A percentile compares a stretch with the other conserved stretches of the same genome.
Evolutionary conservation across 345 rosid genomes (phyloP).

Genomic region (Dimocarpus longan): DNA sequence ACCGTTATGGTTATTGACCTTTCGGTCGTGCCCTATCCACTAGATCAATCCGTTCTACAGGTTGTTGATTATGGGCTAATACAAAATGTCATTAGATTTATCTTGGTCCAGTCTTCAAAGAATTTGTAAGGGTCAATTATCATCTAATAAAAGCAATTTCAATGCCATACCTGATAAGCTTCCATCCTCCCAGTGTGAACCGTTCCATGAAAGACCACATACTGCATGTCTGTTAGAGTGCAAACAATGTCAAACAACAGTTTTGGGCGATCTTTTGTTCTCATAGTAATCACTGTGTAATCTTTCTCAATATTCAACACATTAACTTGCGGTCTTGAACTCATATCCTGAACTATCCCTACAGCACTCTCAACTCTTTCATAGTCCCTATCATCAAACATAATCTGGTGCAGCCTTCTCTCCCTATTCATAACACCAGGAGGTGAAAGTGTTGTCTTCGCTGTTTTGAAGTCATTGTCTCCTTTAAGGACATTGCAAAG

Average conservation of each 20-base stretch:
- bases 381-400: conserved; percentile 92
- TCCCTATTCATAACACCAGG: conserved; percentile 62
- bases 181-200: conserved; percentile 66
- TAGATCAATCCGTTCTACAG: neutral
- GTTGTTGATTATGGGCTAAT: neutral
- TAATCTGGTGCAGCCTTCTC: conserved; percentile 91
- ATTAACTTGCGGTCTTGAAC: conserved; percentile 64
- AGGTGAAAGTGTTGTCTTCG: conserved; percentile 62
- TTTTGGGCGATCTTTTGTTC: conserved; percentile 83
- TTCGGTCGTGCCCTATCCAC: conserved; percentile 1
- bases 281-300: conserved; percentile 81
- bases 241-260: conserved; percentile 82
- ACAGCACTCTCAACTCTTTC: conserved; percentile 57
- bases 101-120: neutral
- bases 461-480: conserved; percentile 56
- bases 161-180: conserved; percentile 76
- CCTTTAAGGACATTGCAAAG: conserved; percentile 70
- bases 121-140: neutral
- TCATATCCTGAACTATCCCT: conserved; percentile 36
- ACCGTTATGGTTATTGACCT: conserved; percentile 1
- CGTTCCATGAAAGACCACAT: conserved; percentile 89
- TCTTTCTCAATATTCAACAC: conserved; percentile 75
- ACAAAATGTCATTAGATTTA: neutral
- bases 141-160: neutral
- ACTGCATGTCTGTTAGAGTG: conserved; percentile 93